A percentile compares a stretch with the other conserved stretches of the same genome.
phyloP scores from a whole-genome alignment of 257 asterid genomes.

The Misopates orontium region DNA sequence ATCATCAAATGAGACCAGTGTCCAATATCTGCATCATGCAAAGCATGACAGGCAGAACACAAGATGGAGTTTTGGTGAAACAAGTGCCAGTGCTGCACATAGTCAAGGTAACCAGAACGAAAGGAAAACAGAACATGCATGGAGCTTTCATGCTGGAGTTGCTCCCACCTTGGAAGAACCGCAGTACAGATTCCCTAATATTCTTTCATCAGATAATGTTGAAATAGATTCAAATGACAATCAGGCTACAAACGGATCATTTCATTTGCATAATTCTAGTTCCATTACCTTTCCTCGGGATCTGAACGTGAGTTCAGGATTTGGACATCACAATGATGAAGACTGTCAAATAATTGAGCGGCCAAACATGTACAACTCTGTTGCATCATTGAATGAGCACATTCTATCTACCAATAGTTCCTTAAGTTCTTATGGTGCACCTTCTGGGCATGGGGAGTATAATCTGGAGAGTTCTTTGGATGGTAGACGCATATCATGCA shows the following conservation, averaged over 20 bases:
- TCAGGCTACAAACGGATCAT: conserved; percentile 35
- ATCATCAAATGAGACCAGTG: conserved; percentile 40
- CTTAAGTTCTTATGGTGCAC: too few species aligned
- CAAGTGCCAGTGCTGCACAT: conserved; percentile 55
- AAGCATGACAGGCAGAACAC: conserved; percentile 43
- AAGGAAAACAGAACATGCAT: conserved; percentile 43
- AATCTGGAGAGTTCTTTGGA: conserved; percentile 50
- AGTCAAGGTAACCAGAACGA: conserved; percentile 45
- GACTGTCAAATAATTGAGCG: conserved; percentile 62
- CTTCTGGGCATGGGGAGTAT: too few species aligned
- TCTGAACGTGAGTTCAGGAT: conserved; percentile 46
- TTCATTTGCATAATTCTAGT: conserved; percentile 38
- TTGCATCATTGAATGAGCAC: conserved; percentile 36
- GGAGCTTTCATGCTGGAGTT: conserved; percentile 43
- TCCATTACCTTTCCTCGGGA: conserved; percentile 40
- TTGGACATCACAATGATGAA: conserved; percentile 38
- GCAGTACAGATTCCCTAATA: conserved; percentile 2
- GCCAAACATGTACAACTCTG: conserved; percentile 39
- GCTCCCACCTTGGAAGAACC: conserved; percentile 10
- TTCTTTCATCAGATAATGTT: conserved; percentile 39
- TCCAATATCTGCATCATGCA: conserved; percentile 39
- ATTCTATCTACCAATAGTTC: too few species aligned
- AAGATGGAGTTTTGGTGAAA: conserved; percentile 71
- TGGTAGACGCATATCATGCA: conserved; percentile 60
- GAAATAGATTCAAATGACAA: conserved; percentile 35